A percentile compares a stretch with the other conserved stretches of the same genome.
phyloP scores from a whole-genome alignment of 768 basidiomycete species.

The Boletus sensibilis region DNA sequence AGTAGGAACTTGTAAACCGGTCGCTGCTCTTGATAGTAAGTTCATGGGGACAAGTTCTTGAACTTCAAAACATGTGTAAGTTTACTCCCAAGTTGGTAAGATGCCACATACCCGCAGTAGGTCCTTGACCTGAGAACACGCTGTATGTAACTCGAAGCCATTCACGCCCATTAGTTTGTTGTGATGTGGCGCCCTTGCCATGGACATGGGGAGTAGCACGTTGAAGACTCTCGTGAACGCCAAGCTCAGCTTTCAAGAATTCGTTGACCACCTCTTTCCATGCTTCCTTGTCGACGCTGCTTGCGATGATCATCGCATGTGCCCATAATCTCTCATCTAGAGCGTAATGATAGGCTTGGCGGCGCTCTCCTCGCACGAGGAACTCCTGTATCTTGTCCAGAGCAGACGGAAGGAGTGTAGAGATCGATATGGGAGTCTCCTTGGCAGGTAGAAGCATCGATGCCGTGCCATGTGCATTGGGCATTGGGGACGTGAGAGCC shows the following conservation, averaged over 20 bases:
- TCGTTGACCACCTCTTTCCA: slow-evolving; percentile 91
- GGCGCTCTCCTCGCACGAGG: slow-evolving; percentile 80
- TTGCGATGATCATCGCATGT: slow-evolving; percentile 93
- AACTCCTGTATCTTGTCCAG: slow-evolving; percentile 78
- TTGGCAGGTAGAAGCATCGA: slow-evolving; percentile 31
- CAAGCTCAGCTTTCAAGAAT: slow-evolving; percentile 78
- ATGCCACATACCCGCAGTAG: slow-evolving; percentile 56
- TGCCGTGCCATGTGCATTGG: slow-evolving; percentile 17
- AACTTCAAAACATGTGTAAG: slow-evolving; percentile 42
- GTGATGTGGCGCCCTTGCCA: slow-evolving; percentile 21
- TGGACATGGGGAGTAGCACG: slow-evolving; percentile 12
- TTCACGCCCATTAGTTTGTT: slow-evolving; percentile 56
- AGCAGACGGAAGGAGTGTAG: slow-evolving; percentile 57
- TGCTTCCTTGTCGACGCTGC: slow-evolving; percentile 86
- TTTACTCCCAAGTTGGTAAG: neutral
- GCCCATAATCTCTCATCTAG: slow-evolving; percentile 90
- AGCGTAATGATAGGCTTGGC: slow-evolving; percentile 84
- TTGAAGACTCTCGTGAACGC: slow-evolving; percentile 34
- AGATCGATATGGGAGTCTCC: slow-evolving; percentile 56
- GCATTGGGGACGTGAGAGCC: slow-evolving; percentile 32
- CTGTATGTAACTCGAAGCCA: slow-evolving; percentile 79
- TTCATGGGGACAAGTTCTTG: slow-evolving; percentile 70
- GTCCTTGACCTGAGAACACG: slow-evolving; percentile 80
- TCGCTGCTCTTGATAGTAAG: slow-evolving; percentile 42
- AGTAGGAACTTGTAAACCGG: slow-evolving; percentile 40